phyloP scores from a whole-genome alignment of 1,284 basidiomycete species.

The Cutaneotrichosporon daszewskae region DNA sequence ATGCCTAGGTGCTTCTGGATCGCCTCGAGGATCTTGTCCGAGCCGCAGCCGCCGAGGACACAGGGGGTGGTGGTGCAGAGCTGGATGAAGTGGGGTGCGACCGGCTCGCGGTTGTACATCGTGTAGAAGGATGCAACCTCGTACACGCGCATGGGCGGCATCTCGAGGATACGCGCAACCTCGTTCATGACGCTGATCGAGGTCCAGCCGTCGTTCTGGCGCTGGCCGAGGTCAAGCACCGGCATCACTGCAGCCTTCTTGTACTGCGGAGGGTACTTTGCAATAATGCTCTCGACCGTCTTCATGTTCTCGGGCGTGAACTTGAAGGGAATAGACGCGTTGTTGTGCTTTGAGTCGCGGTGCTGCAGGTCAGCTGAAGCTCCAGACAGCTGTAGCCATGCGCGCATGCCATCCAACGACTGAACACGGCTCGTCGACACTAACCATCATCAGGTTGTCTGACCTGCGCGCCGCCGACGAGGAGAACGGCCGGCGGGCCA shows the following conservation, averaged over 20 bases:
- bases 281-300: conserved; percentile 80
- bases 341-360: conserved; percentile 89
- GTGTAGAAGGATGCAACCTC: conserved; percentile 99
- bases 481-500: conserved; percentile 49
- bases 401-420: background rate
- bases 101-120: conserved; percentile 97
- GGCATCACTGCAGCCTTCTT: conserved; percentile 98
- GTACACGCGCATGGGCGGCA: conserved; percentile 98
- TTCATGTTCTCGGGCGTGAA: conserved; percentile 77
- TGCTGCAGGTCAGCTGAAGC: conserved; percentile 57
- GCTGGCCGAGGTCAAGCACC: conserved; percentile 89
- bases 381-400: background rate
- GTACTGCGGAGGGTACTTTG: conserved; percentile 92
- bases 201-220: conserved; percentile 99
- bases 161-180: conserved; percentile 82
- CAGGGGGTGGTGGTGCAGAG: conserved; percentile 99
- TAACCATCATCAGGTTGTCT: conserved; percentile 59
- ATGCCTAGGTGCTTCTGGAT: conserved; percentile 78
- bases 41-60: conserved; percentile 81
- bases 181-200: conserved; percentile 99
- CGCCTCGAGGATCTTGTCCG: conserved; percentile 80
- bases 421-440: conserved; percentile 23
- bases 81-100: conserved; percentile 91
- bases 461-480: conserved; percentile 52
- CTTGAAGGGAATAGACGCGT: conserved; percentile 86